Evolutionary conservation across 768 basidiomycete species (phyloP), one percentile per base, ranked within the genome.

Genomic region (Boletus sp.): DNA sequence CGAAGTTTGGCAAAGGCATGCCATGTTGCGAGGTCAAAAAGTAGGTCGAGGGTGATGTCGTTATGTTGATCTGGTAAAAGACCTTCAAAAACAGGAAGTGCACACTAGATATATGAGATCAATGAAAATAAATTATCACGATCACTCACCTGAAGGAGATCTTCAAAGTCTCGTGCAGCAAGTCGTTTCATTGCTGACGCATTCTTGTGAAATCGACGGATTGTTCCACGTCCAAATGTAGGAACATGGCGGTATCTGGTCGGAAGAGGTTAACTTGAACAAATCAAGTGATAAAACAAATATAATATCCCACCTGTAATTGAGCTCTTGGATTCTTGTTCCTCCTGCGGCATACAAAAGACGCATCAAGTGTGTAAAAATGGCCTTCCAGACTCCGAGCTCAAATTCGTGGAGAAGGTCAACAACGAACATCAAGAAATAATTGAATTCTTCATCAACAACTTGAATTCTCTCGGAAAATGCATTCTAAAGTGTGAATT

Each of bases 401-500:
- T 56, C 52, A 33, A 54, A 56, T 11, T 56, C 5, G 0, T 56
- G 47, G 1, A 56, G 27, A 0, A 54, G 30, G 5, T 56, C 47
- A 0, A 56, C 21, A 3, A 56, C 47, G 1, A 67, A 51, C 7
- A 66, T 25, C 0, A 15, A 13, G 29, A 58, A 69, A 7, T 57
- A 44, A 40, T 70, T 59, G 38, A 70, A 54, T 2, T 33, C 48
- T 2, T 14, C 19, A 5, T 8, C 39, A 15, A 7, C 1, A 1
- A 74, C 50, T 0, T 49, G 51, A 9, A 60, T 52, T 21, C 1
- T 33, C 41, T 9, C 34, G 0, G 69, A 67, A 50, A 77, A 77
- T 0, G 73, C 67, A 57, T 74, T 77, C 75, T 77, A 53, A 27
- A n/a, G 4, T 19, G 4, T 33, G 13, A 33, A 33, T 7, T 11